These are phyloP conservation scores for rapeseed (Brassica napus) DNA, from an alignment of 345 rosid genomes.

Conservation along the genomic window Da-Ae NC_063446.1:15024501-15025000, in stretches of 20 bases:
- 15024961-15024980: not conserved
- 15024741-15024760: slow-evolving; percentile 34
- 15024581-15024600: too few species aligned
- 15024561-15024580: too few species aligned
- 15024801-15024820: not conserved
- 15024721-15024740: slow-evolving; percentile 2
- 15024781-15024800: not conserved
- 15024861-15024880: not conserved
- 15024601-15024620: too few species aligned
- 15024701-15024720: too few species aligned
- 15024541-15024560: too few species aligned
- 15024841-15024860: not conserved
- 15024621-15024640: too few species aligned
- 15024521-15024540: too few species aligned
- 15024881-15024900: not conserved
- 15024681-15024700: too few species aligned
- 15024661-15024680: too few species aligned
- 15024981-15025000: not conserved
- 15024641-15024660: too few species aligned
- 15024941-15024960: slow-evolving; percentile 36
- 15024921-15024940: slow-evolving; percentile 38
- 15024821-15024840: slow-evolving; percentile 18
- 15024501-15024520: too few species aligned
- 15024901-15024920: slow-evolving; percentile 24
- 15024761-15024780: not conserved